Base-by-base conservation (phyloP, 208 protist species). In the Kentomonas sorsogonicus region DNA sequence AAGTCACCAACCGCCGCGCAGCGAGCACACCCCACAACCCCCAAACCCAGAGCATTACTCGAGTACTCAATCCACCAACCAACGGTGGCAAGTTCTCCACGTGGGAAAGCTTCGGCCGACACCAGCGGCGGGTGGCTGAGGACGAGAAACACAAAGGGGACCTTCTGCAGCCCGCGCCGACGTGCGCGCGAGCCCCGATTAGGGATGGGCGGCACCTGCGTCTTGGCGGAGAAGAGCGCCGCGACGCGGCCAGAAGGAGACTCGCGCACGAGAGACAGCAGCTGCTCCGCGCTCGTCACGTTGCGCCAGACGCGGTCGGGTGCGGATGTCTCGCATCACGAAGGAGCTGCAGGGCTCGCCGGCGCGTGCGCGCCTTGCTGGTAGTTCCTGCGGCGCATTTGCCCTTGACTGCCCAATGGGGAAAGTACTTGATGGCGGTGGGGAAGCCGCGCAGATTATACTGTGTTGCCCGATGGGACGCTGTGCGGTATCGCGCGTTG, bases 371-470 rank as follows among this genome's bases (percentile, higher is more conserved):
- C n/a, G n/a, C n/a, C 67, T 4, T 80, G 71, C 30, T 78, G 58
- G 65, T 96, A 94, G 11, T n/a, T 96, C 85, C 58, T 73, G 46
- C 33, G 85, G 60, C 13, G 64, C n/a, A 53, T 11, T 51, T 54
- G 2, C 30, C 31, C 66, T 91, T 92, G 9, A n/a, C 62, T 62
- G 16, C 86, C 86, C 36, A 77, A n/a, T n/a, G 69, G 44, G 62
- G 76, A 82, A 80, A 96, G 61, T 83, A 92, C 72, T 97, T 96
- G 57, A 98, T 86, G n/a, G n/a, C n/a, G n/a, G 92, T 98, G 3
- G 95, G 91, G 59, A 96, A 97, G 15, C 91, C 91, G 20, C 77
- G 78, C 20, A 97, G 61, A 10, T 72, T 67, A 60, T 81, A 95
- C 58, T 93, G n/a, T n/a, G 79, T 29, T 79, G 70, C 0, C 56